Conservation (phyloP, 1,284 basidiomycete genomes). For the Acaromyces ingoldii region DNA sequence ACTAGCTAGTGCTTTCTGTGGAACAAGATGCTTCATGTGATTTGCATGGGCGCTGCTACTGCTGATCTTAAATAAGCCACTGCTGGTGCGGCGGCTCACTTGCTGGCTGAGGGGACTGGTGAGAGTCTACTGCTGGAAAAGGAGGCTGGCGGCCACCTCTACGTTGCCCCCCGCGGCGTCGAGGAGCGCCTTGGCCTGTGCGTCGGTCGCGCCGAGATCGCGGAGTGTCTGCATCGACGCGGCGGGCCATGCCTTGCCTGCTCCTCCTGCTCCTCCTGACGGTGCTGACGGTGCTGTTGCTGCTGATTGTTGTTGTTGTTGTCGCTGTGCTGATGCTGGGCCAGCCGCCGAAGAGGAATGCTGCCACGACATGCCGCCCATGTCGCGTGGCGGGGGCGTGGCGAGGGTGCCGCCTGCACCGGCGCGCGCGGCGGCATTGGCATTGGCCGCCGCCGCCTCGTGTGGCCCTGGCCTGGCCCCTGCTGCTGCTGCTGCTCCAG, state of each 20-base stretch:
- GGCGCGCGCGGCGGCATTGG: constrained; percentile 24
- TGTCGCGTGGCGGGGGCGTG: not conserved
- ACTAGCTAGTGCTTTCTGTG: too few species aligned
- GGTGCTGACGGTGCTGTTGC: constrained; percentile 17
- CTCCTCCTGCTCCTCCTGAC: constrained; percentile 5
- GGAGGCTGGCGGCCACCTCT: constrained; percentile 77
- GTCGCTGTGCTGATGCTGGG: constrained; percentile 18
- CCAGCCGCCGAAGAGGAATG: constrained; percentile 26
- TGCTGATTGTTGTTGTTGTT: constrained; percentile 4
- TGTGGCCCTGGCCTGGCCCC: constrained; percentile 8
- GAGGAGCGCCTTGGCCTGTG: constrained; percentile 70
- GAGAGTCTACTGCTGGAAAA: constrained; percentile 59
- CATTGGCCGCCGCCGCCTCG: constrained; percentile 22
- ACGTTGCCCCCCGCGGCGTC: constrained; percentile 77
- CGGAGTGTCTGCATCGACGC: constrained; percentile 57
- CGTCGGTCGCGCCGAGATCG: constrained; percentile 62
- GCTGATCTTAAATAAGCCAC: too few species aligned
- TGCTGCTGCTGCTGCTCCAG: not conserved
- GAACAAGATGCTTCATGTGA: too few species aligned
- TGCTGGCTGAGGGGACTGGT: too few species aligned
- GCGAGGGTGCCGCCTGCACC: constrained; percentile 16
- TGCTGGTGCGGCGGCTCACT: too few species aligned
- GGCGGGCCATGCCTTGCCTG: constrained; percentile 39
- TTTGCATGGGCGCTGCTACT: too few species aligned
- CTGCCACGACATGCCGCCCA: constrained; percentile 4